A percentile compares a stretch with the other conserved stretches of the same genome.
Conservation (phyloP, 139 green algal species). For the Haematococcus lacustris region DNA sequence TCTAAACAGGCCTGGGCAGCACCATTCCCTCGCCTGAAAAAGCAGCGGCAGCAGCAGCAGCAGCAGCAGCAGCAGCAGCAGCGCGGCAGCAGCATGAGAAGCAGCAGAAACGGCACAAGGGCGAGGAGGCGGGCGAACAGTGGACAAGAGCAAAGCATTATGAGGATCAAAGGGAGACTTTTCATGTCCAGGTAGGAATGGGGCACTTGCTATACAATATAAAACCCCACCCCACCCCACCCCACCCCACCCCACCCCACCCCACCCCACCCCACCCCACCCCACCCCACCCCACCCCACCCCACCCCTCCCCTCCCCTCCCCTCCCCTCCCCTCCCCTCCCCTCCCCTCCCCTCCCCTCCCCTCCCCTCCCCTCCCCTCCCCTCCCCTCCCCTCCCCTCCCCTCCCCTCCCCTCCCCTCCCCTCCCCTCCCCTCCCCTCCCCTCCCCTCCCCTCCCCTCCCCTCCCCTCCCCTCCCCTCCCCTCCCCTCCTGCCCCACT, state of each 20-base stretch:
- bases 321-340: not conserved
- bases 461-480: not conserved
- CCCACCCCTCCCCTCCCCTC: not conserved
- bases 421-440: not conserved
- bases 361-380: not conserved
- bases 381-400: not conserved
- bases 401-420: slow-evolving; percentile 10
- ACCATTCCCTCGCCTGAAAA: slow-evolving; percentile 23
- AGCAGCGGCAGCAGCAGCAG: not conserved
- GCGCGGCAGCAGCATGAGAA: no score
- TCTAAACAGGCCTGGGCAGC: slow-evolving; percentile 25
- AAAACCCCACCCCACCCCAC: no score
- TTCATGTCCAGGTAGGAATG: not conserved
- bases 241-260: not conserved
- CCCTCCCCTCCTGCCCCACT: not conserved
- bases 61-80: no score
- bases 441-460: not conserved
- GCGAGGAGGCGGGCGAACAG: not conserved
- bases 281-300: not conserved
- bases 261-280: not conserved
- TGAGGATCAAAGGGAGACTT: not conserved
- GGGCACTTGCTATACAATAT: not conserved
- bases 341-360: not conserved
- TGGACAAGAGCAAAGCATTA: not conserved
- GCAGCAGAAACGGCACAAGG: not conserved